These are phyloP conservation scores for Lactarius psammicola DNA, from an alignment of 768 basidiomycete species.

Conservation along the genomic window DNA sequence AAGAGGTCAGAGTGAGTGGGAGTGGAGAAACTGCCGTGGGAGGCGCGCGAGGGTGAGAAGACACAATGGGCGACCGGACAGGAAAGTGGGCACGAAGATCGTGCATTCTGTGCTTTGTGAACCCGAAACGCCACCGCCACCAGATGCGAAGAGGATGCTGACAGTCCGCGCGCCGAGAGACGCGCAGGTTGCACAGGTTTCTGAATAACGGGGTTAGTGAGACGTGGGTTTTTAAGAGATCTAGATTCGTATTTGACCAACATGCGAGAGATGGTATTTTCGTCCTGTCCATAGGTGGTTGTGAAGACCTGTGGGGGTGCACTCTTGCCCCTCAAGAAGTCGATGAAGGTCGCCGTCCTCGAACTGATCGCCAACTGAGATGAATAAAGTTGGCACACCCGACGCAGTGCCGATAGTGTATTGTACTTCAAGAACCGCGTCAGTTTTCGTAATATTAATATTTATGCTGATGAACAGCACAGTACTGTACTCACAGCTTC, in stretches of 20 bases:
- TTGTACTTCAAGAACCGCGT: constrained; percentile 23
- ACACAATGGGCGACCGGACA: constrained; percentile 39
- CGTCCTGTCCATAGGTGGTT: constrained; percentile 38
- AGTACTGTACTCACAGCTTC: constrained; percentile 2
- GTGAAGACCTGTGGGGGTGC: constrained; percentile 30
- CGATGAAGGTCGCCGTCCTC: constrained; percentile 33
- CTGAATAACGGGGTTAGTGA: constrained; percentile 22
- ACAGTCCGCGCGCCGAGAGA: constrained; percentile 39
- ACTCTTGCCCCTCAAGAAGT: constrained; percentile 29
- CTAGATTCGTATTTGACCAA: constrained; percentile 32
- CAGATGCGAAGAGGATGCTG: constrained; percentile 41
- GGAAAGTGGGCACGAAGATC: constrained; percentile 39
- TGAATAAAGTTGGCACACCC: constrained; percentile 35
- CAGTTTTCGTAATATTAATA: background rate
- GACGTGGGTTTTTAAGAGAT: background rate
- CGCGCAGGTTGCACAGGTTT: constrained; percentile 38
- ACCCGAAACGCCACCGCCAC: constrained; percentile 41
- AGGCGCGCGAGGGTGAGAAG: constrained; percentile 1
- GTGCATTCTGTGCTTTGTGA: constrained; percentile 32
- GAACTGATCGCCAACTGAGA: constrained; percentile 36
- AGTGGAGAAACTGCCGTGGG: background rate
- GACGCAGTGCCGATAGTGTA: constrained; percentile 32
- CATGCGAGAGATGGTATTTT: constrained; percentile 29
- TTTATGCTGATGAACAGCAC: background rate
- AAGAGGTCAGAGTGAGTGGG: background rate